These are phyloP conservation scores for Hyaloraphidium curvatum DNA, from an alignment of 192 early-diverging fungal species.

Conservation along the genomic window DNA sequence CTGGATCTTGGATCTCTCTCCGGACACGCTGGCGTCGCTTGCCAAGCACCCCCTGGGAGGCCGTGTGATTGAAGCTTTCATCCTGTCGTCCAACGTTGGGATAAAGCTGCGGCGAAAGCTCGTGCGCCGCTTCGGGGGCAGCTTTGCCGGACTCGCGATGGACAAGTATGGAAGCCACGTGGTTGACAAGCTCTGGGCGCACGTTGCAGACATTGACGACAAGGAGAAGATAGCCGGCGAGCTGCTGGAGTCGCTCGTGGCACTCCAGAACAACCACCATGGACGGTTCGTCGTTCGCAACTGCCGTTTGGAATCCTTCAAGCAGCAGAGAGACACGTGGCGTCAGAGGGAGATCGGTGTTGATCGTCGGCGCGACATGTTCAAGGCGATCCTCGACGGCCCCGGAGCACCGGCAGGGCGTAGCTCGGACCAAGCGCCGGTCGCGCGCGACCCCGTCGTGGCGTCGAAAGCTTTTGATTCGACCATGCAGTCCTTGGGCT, in stretches of 20 bases:
- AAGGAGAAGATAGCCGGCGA: constrained; percentile 52
- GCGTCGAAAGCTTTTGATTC: too few species aligned
- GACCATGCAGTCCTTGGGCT: too few species aligned
- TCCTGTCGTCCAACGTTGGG: constrained; percentile 31
- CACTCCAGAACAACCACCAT: constrained; percentile 36
- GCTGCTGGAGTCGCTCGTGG: constrained; percentile 30
- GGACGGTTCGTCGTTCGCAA: constrained; percentile 59
- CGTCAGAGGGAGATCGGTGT: constrained; percentile 44
- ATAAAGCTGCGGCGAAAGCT: constrained; percentile 46
- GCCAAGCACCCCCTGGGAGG: constrained; percentile 47
- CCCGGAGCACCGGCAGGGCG: too few species aligned
- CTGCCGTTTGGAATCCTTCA: constrained; percentile 57
- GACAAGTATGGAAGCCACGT: constrained; percentile 63
- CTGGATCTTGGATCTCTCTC: constrained; percentile 36
- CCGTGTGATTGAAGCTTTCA: constrained; percentile 47
- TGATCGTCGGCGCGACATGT: constrained; percentile 57
- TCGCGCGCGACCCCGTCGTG: too few species aligned
- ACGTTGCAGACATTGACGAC: constrained; percentile 43
- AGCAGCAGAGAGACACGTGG: constrained; percentile 58
- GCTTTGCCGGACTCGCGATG: constrained; percentile 34
- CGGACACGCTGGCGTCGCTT: constrained; percentile 28
- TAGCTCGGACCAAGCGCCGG: too few species aligned
- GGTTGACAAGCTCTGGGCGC: constrained; percentile 58
- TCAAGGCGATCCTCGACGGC: constrained; percentile 63
- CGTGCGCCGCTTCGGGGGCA: constrained; percentile 29